Conservation (phyloP, 2,329 filamentous ascomycete genomes). For the Neoscytalidium dimidiatum region DNA sequence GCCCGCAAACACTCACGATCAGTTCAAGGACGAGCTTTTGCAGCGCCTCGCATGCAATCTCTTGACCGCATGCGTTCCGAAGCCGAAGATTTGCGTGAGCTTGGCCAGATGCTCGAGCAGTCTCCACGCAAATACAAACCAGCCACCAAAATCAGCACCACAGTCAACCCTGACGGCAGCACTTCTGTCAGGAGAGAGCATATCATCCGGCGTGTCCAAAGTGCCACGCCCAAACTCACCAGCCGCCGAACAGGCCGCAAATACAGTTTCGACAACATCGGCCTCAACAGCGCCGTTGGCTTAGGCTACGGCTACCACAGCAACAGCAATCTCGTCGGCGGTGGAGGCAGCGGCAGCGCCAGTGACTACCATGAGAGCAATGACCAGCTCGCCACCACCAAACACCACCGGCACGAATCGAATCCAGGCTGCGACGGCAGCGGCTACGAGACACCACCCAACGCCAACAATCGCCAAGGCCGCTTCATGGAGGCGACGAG, state of each 20-base stretch:
- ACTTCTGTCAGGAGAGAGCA: constrained; percentile 6
- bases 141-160: constrained; percentile 21
- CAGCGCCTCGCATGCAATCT: constrained; percentile 53
- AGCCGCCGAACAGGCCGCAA: background rate
- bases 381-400: background rate
- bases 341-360: constrained; percentile 32
- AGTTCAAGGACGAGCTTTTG: constrained; percentile 55
- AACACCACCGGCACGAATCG: background rate
- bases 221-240: background rate
- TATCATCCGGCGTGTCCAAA: constrained; percentile 13
- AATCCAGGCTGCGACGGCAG: too few relatives aligned
- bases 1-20: constrained; percentile 39
- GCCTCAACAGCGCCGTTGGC: constrained; percentile 10
- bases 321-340: constrained; percentile 21
- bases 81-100: constrained; percentile 37
- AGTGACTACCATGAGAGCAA: constrained; percentile 28
- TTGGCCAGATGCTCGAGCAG: constrained; percentile 44
- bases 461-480: constrained; percentile 21
- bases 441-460: constrained; percentile 34
- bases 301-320: constrained; percentile 14
- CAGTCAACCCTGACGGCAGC: constrained; percentile 19
- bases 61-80: constrained; percentile 48
- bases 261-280: constrained; percentile 3
- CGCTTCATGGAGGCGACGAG: background rate
- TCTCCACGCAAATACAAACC: constrained; percentile 45